Evolutionary conservation across 208 protist genomes (phyloP).

Genomic region (Leishmania tropica): DNA sequence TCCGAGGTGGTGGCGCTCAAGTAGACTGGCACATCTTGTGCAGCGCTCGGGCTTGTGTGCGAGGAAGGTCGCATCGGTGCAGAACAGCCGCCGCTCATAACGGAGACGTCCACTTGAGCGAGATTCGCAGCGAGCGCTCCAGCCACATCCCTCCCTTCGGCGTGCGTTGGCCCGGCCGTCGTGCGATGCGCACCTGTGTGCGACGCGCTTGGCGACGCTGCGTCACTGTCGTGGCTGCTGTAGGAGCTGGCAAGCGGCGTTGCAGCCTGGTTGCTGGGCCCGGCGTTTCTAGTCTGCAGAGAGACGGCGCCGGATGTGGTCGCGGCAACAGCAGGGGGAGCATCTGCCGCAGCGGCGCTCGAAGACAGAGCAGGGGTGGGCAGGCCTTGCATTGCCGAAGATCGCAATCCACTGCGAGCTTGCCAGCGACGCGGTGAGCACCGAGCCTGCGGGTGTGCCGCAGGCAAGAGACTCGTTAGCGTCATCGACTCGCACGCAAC

Average conservation of each 20-base stretch:
- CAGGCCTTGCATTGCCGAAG: background rate
- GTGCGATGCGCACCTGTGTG: background rate
- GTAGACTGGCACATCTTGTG: background rate
- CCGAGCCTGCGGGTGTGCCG: background rate
- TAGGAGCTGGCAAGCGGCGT: background rate
- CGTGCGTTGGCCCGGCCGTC: background rate
- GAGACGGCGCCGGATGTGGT: background rate
- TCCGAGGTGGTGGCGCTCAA: background rate
- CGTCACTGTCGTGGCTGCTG: background rate
- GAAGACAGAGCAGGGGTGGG: background rate
- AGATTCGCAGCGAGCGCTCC: background rate
- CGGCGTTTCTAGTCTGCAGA: background rate
- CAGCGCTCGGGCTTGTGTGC: background rate
- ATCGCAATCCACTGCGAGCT: constrained; percentile 2
- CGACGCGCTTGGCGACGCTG: background rate
- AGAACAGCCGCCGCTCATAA: background rate
- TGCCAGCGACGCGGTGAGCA: constrained; percentile 22
- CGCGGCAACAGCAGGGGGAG: background rate
- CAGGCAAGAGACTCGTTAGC: background rate
- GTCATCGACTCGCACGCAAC: background rate
- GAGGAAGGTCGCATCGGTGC: background rate
- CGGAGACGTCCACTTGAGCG: background rate
- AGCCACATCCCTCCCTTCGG: background rate
- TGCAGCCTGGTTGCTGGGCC: background rate
- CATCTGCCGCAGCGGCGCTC: background rate